These are phyloP conservation scores for Fomitiporia mediterranea DNA, from an alignment of 1,284 basidiomycete species.

Conservation along the genomic window DNA sequence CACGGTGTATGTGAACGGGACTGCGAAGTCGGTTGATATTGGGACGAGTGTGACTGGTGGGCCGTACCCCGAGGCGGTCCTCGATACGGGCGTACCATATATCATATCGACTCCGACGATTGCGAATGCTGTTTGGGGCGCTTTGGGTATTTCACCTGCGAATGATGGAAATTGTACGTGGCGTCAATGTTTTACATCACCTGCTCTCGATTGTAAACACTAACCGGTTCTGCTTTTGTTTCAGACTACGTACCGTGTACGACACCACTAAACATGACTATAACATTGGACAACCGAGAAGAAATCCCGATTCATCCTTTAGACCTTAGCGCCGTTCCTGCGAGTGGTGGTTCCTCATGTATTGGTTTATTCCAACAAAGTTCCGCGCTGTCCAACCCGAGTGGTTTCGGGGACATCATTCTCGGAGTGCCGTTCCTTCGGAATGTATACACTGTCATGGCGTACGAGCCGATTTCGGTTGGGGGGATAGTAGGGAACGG, in stretches of 20 bases:
- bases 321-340: conserved; percentile 48
- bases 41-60: conserved; percentile 32
- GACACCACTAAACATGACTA: conserved; percentile 63
- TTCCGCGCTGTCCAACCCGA: conserved; percentile 31
- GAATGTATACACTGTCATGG: conserved; percentile 69
- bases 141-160: conserved; percentile 54
- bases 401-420: conserved; percentile 54
- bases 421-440: conserved; percentile 73
- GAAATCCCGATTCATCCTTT: conserved; percentile 65
- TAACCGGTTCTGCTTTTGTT: conserved; percentile 1
- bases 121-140: conserved; percentile 78
- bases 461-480: conserved; percentile 45
- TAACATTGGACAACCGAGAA: conserved; percentile 52
- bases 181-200: conserved; percentile 26
- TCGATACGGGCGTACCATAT: conserved; percentile 63
- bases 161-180: conserved; percentile 55
- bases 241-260: conserved; percentile 67
- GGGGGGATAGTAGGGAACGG: conserved; percentile 41
- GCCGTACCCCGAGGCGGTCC: conserved; percentile 51
- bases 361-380: conserved; percentile 61
- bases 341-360: conserved; percentile 45
- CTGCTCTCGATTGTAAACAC: conserved; percentile 1
- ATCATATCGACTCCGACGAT: conserved; percentile 55
- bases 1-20: conserved; percentile 53
- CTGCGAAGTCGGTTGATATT: conserved; percentile 36